These are phyloP conservation scores for Prunus davidiana DNA, from an alignment of 306 rosid genomes.

Conservation along the genomic window DNA sequence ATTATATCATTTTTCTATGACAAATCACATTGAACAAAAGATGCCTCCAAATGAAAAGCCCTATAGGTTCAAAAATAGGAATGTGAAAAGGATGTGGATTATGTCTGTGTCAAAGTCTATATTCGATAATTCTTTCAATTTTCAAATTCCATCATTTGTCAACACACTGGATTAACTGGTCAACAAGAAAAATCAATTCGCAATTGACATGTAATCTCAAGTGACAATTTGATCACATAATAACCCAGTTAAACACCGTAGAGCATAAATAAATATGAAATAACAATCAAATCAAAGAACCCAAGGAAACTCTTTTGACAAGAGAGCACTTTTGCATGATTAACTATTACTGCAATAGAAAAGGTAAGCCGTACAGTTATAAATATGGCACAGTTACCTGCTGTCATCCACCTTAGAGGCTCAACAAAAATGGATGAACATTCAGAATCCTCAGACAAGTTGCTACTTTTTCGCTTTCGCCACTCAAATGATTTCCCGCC, in stretches of 20 bases:
- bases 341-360: neutral
- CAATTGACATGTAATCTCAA: neutral
- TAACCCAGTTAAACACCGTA: neutral
- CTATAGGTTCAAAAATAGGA: too few relatives aligned
- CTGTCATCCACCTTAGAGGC: too few relatives aligned
- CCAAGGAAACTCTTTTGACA: neutral
- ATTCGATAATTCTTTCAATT: too few relatives aligned
- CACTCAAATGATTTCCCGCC: constrained; percentile 71
- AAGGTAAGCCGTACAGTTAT: constrained; percentile 7
- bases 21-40: neutral
- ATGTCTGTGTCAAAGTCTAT: too few relatives aligned
- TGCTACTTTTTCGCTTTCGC: constrained; percentile 65
- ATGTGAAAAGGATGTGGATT: too few relatives aligned
- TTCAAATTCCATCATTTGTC: too few relatives aligned
- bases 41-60: neutral
- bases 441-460: too few relatives aligned
- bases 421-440: too few relatives aligned
- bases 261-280: neutral
- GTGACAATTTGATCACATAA: neutral
- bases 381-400: too few relatives aligned
- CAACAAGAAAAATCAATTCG: neutral
- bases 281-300: neutral
- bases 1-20: constrained; percentile 2
- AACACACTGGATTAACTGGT: too few relatives aligned
- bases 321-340: neutral